Conservation (phyloP, 1,139 yeast species). For the Yamadazyma sp. region DNA sequence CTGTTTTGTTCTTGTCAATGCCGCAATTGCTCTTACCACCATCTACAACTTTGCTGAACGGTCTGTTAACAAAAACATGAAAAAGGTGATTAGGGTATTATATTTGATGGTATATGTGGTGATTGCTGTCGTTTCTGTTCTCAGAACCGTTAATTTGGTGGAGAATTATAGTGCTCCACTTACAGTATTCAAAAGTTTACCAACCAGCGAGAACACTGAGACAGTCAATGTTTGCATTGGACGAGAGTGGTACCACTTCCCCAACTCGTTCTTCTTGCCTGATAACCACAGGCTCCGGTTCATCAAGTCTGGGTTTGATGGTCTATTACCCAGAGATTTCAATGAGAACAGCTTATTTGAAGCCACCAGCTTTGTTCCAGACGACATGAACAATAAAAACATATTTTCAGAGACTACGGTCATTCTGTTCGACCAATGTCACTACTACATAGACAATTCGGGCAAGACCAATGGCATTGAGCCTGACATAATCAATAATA, state of each 20-base stretch:
- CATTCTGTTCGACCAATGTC: constrained; percentile 45
- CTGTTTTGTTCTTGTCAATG: constrained; percentile 63
- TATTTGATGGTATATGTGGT: neutral
- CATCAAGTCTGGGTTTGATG: constrained; percentile 77
- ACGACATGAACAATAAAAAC: constrained; percentile 73
- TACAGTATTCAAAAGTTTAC: constrained; percentile 12
- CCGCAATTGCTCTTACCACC: constrained; percentile 49
- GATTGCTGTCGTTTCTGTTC: constrained; percentile 28
- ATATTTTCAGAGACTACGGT: constrained; percentile 55
- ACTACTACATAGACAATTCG: constrained; percentile 59
- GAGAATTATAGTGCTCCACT: constrained; percentile 65
- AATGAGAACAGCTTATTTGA: constrained; percentile 35
- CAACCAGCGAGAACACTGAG: constrained; percentile 8
- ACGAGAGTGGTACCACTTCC: constrained; percentile 93
- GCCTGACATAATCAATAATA: constrained; percentile 10
- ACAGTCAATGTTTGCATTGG: constrained; percentile 73
- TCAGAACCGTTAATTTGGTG: constrained; percentile 42
- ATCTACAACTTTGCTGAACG: constrained; percentile 1
- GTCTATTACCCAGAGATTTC: constrained; percentile 87
- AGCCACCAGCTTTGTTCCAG: constrained; percentile 47
- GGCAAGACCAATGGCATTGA: constrained; percentile 17
- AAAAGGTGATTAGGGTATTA: neutral
- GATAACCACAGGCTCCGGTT: constrained; percentile 60
- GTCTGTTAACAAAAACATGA: constrained; percentile 18
- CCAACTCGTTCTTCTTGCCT: constrained; percentile 80